Percentiles rank a stretch among this genome's conserved stretches.
phyloP scores from a whole-genome alignment of 805 yeast species.

The Wickerhamiella alocasiicola region DNA sequence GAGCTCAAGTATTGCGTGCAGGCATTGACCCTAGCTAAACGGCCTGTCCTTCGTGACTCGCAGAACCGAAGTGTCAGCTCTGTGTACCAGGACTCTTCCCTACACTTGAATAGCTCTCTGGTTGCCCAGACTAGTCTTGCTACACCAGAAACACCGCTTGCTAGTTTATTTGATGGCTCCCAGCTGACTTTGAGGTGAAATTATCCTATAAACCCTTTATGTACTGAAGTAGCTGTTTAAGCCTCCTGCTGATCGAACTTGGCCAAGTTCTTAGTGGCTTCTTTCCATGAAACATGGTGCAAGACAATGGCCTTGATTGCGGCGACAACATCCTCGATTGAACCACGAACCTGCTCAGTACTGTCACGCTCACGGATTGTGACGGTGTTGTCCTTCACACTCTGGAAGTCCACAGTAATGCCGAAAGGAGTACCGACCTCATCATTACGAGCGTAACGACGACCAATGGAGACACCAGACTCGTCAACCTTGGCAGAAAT shows the following conservation, averaged over 20 bases:
- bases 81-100: too few species aligned
- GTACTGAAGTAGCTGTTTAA: slow-evolving; percentile 20
- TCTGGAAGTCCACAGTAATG: slow-evolving; percentile 90
- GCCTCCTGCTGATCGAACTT: slow-evolving; percentile 63
- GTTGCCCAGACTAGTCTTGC: too few species aligned
- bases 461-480: slow-evolving; percentile 94
- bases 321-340: slow-evolving; percentile 54
- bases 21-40: too few species aligned
- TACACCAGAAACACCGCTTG: too few species aligned
- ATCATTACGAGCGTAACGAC: slow-evolving; percentile 95
- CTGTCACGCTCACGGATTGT: slow-evolving; percentile 96
- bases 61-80: too few species aligned
- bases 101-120: too few species aligned
- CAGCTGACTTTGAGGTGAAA: too few species aligned
- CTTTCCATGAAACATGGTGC: slow-evolving; percentile 66
- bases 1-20: too few species aligned
- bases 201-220: too few species aligned
- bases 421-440: slow-evolving; percentile 99
- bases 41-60: too few species aligned
- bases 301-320: slow-evolving; percentile 66
- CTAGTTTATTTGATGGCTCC: too few species aligned
- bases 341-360: slow-evolving; percentile 92
- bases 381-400: slow-evolving; percentile 73
- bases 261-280: slow-evolving; percentile 61
- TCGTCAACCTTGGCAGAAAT: slow-evolving; percentile 94